Evolutionary conservation across 345 rosid species (phyloP).

Genomic region (Clausena lansium): DNA sequence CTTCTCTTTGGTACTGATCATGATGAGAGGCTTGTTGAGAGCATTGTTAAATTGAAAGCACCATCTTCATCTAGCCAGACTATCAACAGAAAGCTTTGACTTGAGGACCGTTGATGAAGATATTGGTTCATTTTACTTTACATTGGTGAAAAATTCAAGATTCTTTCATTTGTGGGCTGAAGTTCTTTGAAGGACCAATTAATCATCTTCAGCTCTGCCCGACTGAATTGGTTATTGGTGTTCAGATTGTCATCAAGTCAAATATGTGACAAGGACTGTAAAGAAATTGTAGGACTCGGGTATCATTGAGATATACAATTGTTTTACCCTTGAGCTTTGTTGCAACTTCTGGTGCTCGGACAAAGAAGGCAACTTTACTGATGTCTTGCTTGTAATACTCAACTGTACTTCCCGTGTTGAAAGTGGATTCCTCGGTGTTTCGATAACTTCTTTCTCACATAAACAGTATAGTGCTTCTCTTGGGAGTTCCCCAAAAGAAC

Average conservation of each 20-base stretch:
- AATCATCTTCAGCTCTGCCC: conserved; percentile 15
- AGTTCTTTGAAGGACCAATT: conserved; percentile 7
- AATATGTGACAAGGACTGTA: conserved; percentile 16
- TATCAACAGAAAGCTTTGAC: conserved; percentile 43
- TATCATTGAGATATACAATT: background rate
- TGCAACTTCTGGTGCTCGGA: background rate
- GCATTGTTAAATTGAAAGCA: conserved; percentile 46
- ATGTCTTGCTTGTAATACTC: conserved; percentile 20
- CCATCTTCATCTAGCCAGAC: conserved; percentile 44
- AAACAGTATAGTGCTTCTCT: background rate
- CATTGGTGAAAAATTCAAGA: conserved; percentile 17
- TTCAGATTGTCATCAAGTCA: conserved; percentile 18
- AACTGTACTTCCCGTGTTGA: conserved; percentile 7
- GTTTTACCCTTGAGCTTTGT: conserved; percentile 9
- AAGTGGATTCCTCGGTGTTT: conserved; percentile 12
- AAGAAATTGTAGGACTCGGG: background rate
- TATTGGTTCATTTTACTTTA: conserved; percentile 15
- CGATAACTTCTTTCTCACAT: conserved; percentile 20
- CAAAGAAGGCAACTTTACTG: conserved; percentile 12
- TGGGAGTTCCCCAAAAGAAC: background rate
- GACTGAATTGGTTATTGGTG: conserved; percentile 11
- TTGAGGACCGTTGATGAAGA: background rate
- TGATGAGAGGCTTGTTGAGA: conserved; percentile 49
- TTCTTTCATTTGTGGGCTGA: conserved; percentile 49
- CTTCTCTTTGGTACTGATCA: conserved; percentile 43